Percentiles rank a stretch among this genome's conserved stretches.
Evolutionary conservation across 495 filamentous ascomycete genomes (phyloP).

Genomic region (Aspergillus homomorphus): DNA sequence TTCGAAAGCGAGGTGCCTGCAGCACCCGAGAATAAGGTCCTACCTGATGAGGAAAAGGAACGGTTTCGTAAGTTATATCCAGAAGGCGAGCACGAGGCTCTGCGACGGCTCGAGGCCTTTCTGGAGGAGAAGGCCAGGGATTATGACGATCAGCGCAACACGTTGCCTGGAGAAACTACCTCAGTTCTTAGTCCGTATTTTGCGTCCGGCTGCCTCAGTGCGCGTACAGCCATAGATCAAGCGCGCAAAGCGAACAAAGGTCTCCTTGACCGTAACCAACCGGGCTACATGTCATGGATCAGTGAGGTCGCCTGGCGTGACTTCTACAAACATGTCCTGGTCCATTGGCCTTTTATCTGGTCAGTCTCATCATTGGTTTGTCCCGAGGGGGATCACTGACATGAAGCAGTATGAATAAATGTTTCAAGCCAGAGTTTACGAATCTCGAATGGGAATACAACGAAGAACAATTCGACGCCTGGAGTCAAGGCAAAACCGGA

Average conservation of each 20-base stretch:
- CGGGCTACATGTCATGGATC: slow-evolving; percentile 75
- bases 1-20: slow-evolving; percentile 64
- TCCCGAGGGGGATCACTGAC: slow-evolving; percentile 2
- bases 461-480: slow-evolving; percentile 61
- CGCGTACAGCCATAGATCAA: slow-evolving; percentile 65
- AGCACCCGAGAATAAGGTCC: slow-evolving; percentile 60
- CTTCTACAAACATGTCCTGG: slow-evolving; percentile 88
- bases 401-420: slow-evolving; percentile 75
- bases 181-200: slow-evolving; percentile 78
- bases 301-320: slow-evolving; percentile 89
- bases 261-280: slow-evolving; percentile 64
- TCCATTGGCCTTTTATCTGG: slow-evolving; percentile 87
- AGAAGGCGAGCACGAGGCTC: slow-evolving; percentile 75
- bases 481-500: slow-evolving; percentile 76
- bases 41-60: slow-evolving; percentile 57
- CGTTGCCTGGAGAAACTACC: slow-evolving; percentile 60
- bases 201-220: slow-evolving; percentile 70
- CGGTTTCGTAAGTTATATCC: slow-evolving; percentile 64
- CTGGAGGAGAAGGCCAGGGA: slow-evolving; percentile 58
- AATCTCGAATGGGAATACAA: slow-evolving; percentile 82
- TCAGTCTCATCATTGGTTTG: slow-evolving; percentile 29
- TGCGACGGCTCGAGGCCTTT: slow-evolving; percentile 64
- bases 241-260: slow-evolving; percentile 69
- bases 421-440: slow-evolving; percentile 84
- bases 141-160: slow-evolving; percentile 61